Conservation (phyloP, 805 yeast species). For the Blastobotrys peoriensis region DNA sequence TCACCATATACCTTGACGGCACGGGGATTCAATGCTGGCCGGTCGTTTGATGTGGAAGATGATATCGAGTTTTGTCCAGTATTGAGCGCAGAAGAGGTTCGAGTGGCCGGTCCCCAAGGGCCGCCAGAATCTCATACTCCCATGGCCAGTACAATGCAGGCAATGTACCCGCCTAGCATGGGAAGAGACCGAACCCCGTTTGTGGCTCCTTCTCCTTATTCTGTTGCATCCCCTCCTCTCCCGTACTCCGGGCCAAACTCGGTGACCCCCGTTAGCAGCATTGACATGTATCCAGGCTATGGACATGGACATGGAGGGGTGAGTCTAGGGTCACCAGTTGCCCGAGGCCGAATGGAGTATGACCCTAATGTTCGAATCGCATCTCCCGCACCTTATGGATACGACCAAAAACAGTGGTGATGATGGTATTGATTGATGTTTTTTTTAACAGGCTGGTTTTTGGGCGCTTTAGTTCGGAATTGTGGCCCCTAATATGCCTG, state of each 20-base stretch:
- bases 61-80: slow-evolving; percentile 60
- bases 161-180: neutral
- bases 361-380: no score
- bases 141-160: slow-evolving; percentile 3
- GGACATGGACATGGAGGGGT: neutral
- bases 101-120: slow-evolving; percentile 1
- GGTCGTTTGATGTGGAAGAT: slow-evolving; percentile 60
- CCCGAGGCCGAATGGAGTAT: no score
- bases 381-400: no score
- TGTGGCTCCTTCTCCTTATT: neutral
- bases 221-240: slow-evolving; percentile 11
- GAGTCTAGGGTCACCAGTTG: slow-evolving; percentile 11
- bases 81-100: slow-evolving; percentile 16
- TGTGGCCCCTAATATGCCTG: no score
- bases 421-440: no score
- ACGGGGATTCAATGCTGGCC: slow-evolving; percentile 43
- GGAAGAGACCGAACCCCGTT: neutral
- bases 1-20: neutral
- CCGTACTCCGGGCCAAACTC: no score
- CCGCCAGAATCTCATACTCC: slow-evolving; percentile 7
- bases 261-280: neutral
- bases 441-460: no score
- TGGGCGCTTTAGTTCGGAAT: no score
- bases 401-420: no score
- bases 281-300: neutral